phyloP scores from a whole-genome alignment of 345 rosid species.

The Gossypium ekmanianum region DNA sequence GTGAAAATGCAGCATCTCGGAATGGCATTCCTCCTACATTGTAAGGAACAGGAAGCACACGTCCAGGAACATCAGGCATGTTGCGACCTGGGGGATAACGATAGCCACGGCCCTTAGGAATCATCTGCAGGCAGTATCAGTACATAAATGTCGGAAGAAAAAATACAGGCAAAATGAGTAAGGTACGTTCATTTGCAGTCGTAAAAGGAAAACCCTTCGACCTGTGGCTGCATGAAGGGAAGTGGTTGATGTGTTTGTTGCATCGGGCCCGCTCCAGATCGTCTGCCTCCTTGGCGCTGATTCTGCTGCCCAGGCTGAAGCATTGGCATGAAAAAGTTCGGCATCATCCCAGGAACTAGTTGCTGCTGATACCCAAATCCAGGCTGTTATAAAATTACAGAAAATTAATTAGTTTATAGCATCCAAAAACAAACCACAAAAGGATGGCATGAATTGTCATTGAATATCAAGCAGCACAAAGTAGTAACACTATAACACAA shows the following conservation, averaged over 20 bases:
- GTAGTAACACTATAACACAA: background rate
- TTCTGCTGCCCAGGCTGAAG: slow-evolving; percentile 72
- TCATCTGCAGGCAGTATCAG: slow-evolving; percentile 53
- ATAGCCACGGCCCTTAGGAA: slow-evolving; percentile 68
- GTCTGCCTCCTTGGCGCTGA: slow-evolving; percentile 78
- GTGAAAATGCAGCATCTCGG: slow-evolving; percentile 28
- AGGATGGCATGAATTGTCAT: no score
- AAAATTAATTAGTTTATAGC: background rate
- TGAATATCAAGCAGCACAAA: background rate
- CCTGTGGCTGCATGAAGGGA: slow-evolving; percentile 87
- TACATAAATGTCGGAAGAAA: background rate
- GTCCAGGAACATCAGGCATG: slow-evolving; percentile 71
- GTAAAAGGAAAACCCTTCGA: slow-evolving; percentile 9
- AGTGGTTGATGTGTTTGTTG: slow-evolving; percentile 78
- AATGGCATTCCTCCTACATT: slow-evolving; percentile 60
- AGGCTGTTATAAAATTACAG: slow-evolving; percentile 40
- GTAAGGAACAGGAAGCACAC: slow-evolving; percentile 69
- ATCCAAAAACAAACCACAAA: background rate
- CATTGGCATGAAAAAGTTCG: slow-evolving; percentile 7
- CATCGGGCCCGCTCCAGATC: slow-evolving; percentile 41
- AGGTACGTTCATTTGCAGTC: background rate
- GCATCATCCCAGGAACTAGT: slow-evolving; percentile 86
- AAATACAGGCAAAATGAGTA: background rate
- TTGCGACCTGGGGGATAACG: slow-evolving; percentile 80
- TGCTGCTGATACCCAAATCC: slow-evolving; percentile 95